These are phyloP conservation scores for Chaetomium tenue DNA, from an alignment of 495 filamentous ascomycete species.

Conservation along the genomic window DNA sequence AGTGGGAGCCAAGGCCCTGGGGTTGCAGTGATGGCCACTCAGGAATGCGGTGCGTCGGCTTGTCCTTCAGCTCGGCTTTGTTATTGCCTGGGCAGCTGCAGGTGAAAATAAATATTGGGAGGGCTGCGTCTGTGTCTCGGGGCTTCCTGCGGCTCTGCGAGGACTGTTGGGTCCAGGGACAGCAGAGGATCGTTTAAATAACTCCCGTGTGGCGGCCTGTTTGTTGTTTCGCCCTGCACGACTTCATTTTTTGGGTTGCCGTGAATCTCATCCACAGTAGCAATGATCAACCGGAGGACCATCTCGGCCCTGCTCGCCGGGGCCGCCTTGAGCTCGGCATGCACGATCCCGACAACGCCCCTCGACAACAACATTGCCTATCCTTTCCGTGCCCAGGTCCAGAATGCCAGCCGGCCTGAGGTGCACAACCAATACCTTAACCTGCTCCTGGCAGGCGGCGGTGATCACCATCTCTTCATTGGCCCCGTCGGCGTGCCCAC, in stretches of 20 bases:
- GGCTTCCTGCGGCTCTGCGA: neutral
- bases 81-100: slow-evolving; percentile 2
- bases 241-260: neutral
- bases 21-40: neutral
- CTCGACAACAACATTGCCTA: slow-evolving; percentile 44
- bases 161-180: neutral
- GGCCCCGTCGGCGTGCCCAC: slow-evolving; percentile 48
- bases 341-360: slow-evolving; percentile 40
- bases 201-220: neutral
- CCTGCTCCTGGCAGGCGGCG: slow-evolving; percentile 48
- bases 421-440: slow-evolving; percentile 54
- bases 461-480: slow-evolving; percentile 52
- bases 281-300: slow-evolving; percentile 25
- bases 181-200: neutral
- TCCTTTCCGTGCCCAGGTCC: slow-evolving; percentile 48
- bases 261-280: neutral
- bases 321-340: slow-evolving; percentile 36
- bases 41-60: neutral
- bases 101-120: slow-evolving; percentile 12
- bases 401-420: slow-evolving; percentile 49
- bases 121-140: neutral
- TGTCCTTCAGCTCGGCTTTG: slow-evolving; percentile 9
- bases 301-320: slow-evolving; percentile 33
- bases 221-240: neutral
- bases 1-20: slow-evolving; percentile 11